Base-by-base conservation (phyloP, 352 stramenopile genomes). In the Phytophthora melonis region DNA sequence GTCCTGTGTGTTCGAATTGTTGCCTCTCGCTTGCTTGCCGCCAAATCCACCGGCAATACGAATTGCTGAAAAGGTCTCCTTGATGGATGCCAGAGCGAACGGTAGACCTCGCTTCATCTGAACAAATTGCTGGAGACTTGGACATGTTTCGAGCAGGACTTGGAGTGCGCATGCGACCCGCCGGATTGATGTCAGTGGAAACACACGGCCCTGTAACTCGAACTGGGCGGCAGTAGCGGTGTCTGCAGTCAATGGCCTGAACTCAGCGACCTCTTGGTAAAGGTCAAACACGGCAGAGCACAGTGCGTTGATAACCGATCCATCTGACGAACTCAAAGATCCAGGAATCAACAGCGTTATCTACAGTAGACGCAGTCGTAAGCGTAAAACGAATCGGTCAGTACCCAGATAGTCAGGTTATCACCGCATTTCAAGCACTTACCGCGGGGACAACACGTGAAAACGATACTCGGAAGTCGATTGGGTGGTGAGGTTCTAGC, bases 41-140 rank as follows among this genome's bases (percentile, higher is more conserved):
- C 77, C 77, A 66, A 93, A 89, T 21, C 83, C 83, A 5, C 82
- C 86, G 57, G 75, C 66, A 36, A 87, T 75, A 36, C 82, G 82
- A 58, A 91, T 82, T 2, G 82, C 74, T 16, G 72, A 61, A 61
- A 93, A 90, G 0, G 36, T 77, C 14, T 81, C 70, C 50, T 86
- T 87, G 21, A 90, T 83, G 1, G 54, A 68, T 34, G 55, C 45
- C 21, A 80, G 68, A 21, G 80, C 69, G 25, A 81, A 81, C 32
- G 81, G 59, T 3, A 93, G 53, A 2, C 66, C 82, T 56, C 57
- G 77, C 21, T 88, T 80, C 2, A 80, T 63, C 10, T 77, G 62
- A 32, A 89, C 32, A 16, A 80, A 58, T 6, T 81, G 68, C 16
- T 72, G 77, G 2, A 79, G 47, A n/a, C 57, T 64, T 10, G 67